Evolutionary conservation across 257 asterid species (phyloP), one percentile per base, ranked within the genome.

Genomic region (Leonotis leonurus): DNA sequence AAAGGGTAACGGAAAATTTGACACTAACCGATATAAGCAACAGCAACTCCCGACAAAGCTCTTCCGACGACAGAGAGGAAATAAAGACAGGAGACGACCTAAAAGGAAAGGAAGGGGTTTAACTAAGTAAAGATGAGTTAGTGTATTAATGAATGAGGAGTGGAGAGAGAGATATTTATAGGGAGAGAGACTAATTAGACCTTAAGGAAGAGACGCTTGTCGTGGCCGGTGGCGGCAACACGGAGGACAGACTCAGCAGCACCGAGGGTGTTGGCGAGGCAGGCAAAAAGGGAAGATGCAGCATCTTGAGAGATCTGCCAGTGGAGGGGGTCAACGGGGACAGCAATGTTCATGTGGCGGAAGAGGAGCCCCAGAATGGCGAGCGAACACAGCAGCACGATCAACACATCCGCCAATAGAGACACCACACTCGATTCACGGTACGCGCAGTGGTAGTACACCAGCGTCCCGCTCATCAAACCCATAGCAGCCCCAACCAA

Each of bases 141-240:
- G 3, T n/a, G 3, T 1, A 10, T 10, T 37, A 33, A 33, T 12
- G 3, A 6, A 39, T 3, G n/a, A 35, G 8, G 3, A 35, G 0
- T 1, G 8, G 41, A 35, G 41, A 30, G 36, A 3, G 36, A 30
- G 36, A 33, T 30, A 30, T 30, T 1, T 30, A 8, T 4, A 39
- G 45, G n/a, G 45, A 13, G 45, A 14, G 46, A 7, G 49, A 43
- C 11, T 0, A 35, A 35, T 33, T 35, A 35, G 21, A 43, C 96
- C 96, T 89, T 93, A 71, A 93, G 29, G 71, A 93, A 89, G 69
- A 93, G 86, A 73, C 96, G 87, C 66, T 85, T 93, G 72, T 93
- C 99, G 46, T 89, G 97, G 62, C 96, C 99, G 46, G 95, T 87
- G 73, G 97, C 97, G 72, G 97, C 95, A 55, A 93, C 97, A n/a